Evolutionary conservation across 2,329 filamentous ascomycete genomes (phyloP), one percentile per base, ranked within the genome.

Genomic region (Cordyceps cateniannulata): DNA sequence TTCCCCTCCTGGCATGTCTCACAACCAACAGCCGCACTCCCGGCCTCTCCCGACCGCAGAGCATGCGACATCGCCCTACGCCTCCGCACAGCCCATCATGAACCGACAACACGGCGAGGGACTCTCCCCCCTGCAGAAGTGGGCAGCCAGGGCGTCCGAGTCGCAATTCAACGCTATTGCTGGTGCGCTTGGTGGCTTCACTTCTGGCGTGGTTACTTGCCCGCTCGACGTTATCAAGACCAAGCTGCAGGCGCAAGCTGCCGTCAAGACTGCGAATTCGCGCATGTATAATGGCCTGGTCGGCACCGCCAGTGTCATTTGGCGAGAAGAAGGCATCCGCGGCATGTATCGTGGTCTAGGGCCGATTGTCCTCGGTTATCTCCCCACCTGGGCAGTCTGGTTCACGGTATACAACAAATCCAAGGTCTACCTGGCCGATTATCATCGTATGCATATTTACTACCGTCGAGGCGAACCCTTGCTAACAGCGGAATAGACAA

Each of bases 211-310:
- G 60, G 90, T 97, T 65, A 98, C 93, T 58, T 99, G 95, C 73
- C 95, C 95, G 47, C 86, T 99, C 67, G 95, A 99, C 79, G 95
- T 99, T 64, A 98, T 99, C 76, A 99, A 99, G 79, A 99, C 95
- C 49, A 98, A 97, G 75, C 77, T 99, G 63, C 95, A 99, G 74
- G 93, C 93, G 18, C 95, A 98, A 73, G 93, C 77, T 66, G 75
- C 74, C 70, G 81, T 77, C 67, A 77, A 78, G 65, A 78, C 77
- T 29, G 78, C 77, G 29, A 80, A 81, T 62, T 75, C 77, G 24
- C 79, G 77, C 80, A 77, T 95, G 54, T 99, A 99, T 73, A 87
- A 88, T 64, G 95, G 95, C 7, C 82, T 99, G 69, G 70, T 96
- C 9, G 95, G 95, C 48, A 98, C 93, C 0, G 92, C 90, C 29